Base-by-base conservation (phyloP, 2,329 filamentous ascomycete species). In the Alternaria longipes region DNA sequence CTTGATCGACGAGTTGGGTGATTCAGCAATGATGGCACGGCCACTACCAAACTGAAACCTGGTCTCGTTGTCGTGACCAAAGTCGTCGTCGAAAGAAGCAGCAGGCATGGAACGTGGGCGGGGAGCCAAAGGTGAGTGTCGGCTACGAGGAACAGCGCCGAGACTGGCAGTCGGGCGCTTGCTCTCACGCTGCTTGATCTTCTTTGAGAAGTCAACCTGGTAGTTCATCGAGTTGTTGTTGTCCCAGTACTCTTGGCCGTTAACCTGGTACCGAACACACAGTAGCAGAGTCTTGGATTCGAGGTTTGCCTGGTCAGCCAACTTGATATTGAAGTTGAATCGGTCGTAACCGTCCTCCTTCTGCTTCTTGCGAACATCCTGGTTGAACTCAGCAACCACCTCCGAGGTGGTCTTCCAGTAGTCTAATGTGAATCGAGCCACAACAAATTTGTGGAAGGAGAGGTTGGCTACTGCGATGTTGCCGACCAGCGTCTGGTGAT, bases 381-480 rank as follows among this genome's bases (percentile, higher is more conserved):
- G 87, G 76, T 89, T 90, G 81, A 88, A 99, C 72, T 97, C 93
- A n/a, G 92, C 94, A 38, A 86, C 85, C 2, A 98, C 91, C 77
- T 99, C 95, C 0, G 95, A 99, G 0, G 94, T 96, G 0, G 95
- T 99, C 85, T 97, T 97, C 95, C 95, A 99, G 81, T 97, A 95
- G 79, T 99, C 95, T 47, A 97, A 86, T 0, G 95, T 99, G 79
- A 99, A 99, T 52, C 95, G 89, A 78, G 93, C 94, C n/a, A 91
- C 89, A 55, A 99, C 92, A 6, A 85, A 80, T 81, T 99, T 99
- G 55, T 94, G 87, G 81, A 97, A 99, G 0, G 93, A 88, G 44
- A 98, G 80, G 79, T 99, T 99, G 75, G 90, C 89, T 22, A 97
- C 94, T 8, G 89, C 91, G 54, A 97, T 86, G 18, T 89, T 91